A percentile compares a stretch with the other conserved stretches of the same genome.
Conservation (phyloP, 2,329 filamentous ascomycete species). For the Apiospora sp. region DNA sequence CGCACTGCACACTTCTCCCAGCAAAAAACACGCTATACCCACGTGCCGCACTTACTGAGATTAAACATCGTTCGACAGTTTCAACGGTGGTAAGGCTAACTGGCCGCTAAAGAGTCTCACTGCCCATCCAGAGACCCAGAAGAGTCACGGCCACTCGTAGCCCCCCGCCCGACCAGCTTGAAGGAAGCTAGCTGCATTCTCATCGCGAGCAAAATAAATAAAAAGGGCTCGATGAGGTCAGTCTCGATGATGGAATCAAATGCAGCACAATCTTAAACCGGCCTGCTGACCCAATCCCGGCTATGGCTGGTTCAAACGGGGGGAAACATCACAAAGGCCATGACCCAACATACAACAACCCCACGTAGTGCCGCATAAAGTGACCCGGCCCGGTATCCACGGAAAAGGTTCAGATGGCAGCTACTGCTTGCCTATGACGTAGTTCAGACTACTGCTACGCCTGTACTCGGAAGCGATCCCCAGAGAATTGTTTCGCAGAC, state of each 20-base stretch:
- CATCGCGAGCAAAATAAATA: not conserved
- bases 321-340: not conserved
- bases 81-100: constrained; percentile 16
- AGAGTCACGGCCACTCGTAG: not conserved
- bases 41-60: constrained; percentile 4
- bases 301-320: not conserved
- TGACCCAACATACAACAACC: not conserved
- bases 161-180: not conserved
- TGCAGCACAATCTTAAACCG: not conserved
- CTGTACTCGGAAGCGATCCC: not conserved
- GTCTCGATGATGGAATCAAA: not conserved
- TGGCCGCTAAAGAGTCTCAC: constrained; percentile 7
- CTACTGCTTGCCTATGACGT: constrained; percentile 6
- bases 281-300: not conserved
- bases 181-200: not conserved
- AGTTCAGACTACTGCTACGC: not conserved
- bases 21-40: not conserved
- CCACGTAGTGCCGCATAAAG: not conserved
- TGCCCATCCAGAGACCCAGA: not conserved
- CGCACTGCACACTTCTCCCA: constrained; percentile 1
- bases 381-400: not conserved
- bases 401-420: constrained; percentile 4
- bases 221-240: not conserved
- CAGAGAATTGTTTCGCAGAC: not conserved
- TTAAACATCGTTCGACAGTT: constrained; percentile 15